A percentile compares a stretch with the other conserved stretches of the same genome.
phyloP scores from a whole-genome alignment of 129 eudicot species.

The Flaveria brownii region DNA sequence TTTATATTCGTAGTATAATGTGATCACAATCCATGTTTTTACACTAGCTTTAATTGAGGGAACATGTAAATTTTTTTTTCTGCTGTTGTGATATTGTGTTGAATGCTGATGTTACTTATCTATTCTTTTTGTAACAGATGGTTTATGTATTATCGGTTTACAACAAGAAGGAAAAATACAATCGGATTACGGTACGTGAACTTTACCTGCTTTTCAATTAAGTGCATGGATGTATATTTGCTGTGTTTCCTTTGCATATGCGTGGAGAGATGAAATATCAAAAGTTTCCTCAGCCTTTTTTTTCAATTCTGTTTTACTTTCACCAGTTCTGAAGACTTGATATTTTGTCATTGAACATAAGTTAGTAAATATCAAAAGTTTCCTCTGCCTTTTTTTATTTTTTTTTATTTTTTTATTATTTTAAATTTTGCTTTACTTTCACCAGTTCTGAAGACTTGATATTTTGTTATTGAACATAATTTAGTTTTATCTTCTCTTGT shows the following conservation, averaged over 20 bases:
- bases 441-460: conserved; percentile 5
- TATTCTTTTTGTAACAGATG: conserved; percentile 59
- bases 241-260: conserved; percentile 24
- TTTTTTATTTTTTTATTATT: background rate
- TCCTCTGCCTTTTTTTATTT: background rate
- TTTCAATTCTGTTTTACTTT: background rate
- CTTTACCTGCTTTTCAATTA: conserved; percentile 16
- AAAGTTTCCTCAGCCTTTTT: background rate
- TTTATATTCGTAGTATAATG: conserved; percentile 5
- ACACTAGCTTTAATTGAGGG: conserved; percentile 20
- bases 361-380: background rate
- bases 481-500: conserved; percentile 13
- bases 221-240: conserved; percentile 4
- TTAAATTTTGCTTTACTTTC: background rate
- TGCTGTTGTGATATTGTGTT: conserved; percentile 13
- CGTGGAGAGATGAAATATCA: conserved; percentile 12
- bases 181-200: conserved; percentile 77
- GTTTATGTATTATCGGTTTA: conserved; percentile 87
- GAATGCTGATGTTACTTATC: conserved; percentile 14
- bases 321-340: background rate
- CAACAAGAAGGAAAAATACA: conserved; percentile 92
- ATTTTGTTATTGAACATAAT: conserved; percentile 13
- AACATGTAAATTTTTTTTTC: conserved; percentile 14
- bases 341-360: conserved; percentile 13
- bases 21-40: conserved; percentile 17